Base-by-base conservation (phyloP, 768 basidiomycete genomes). In the Lactarius psammicola region DNA sequence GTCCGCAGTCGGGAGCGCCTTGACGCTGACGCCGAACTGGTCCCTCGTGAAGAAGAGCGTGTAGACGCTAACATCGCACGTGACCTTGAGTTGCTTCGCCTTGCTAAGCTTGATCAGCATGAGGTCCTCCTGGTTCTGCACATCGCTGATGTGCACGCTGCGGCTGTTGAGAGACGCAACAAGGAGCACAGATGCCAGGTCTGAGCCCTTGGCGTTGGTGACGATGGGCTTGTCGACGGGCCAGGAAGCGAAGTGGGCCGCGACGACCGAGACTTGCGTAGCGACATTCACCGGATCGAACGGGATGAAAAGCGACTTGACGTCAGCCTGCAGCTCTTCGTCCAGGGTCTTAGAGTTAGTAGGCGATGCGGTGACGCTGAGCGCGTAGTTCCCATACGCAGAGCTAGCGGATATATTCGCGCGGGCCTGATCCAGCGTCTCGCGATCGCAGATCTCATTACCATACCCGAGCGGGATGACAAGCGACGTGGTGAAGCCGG, bases 1-100 rank as follows among this genome's bases (percentile, higher is more conserved):
- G 60, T 86, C 85, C 2, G 76, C 72, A 0, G 89, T 81, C 3
- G 95, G 95, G 44, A 97, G 82, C 69, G 79, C 78, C 23, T 86
- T 81, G 1, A 77, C 78, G 13, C 55, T 23, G 4, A 49, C 20
- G 1, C 89, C 87, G 79, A 86, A 95, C 66, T 92, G 82, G 61
- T 89, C 89, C 54, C 79, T 81, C 2, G 84, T 85, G 80, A 93
- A 95, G 85, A 97, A 98, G 60, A 99, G 79, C 20, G 92, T 84
- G 76, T 90, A 98, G 58, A 98, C 83, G 17, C 95, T 88, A 36
- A 97, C 93, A 71, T 99, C 97, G 76, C 96, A 98, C 3, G 96
- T 98, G 58, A 98, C 96, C 72, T 92, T 90, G 71, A 98, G 84
- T 15, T 90, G 82, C 79, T 94, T 95, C 49, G 89, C 88, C 79